Conservation (phyloP, 305 asterid genomes). For the Plantago coronopus region DNA sequence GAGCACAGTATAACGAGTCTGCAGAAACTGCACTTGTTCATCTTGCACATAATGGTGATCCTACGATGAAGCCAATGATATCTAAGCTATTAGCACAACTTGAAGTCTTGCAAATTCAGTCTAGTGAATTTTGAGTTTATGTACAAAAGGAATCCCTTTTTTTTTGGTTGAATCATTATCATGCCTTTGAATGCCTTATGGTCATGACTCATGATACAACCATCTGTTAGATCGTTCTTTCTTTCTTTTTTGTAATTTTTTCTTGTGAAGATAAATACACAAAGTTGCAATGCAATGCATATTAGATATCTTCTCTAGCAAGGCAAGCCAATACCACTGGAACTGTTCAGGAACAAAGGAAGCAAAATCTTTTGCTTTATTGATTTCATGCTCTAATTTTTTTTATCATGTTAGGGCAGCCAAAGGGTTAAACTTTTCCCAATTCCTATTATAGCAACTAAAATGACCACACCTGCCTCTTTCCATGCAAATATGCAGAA, state of each 20-base stretch:
- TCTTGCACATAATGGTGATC: constrained; percentile 69
- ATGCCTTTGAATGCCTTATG: neutral
- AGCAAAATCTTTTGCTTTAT: neutral
- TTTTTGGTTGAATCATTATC: neutral
- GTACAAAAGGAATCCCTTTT: neutral
- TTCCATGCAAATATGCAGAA: too few relatives aligned
- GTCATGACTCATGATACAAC: neutral
- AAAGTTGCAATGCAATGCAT: too few relatives aligned
- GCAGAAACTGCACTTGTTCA: constrained; percentile 62
- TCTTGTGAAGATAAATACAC: too few relatives aligned
- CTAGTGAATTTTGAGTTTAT: constrained; percentile 57
- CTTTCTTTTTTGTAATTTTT: too few relatives aligned
- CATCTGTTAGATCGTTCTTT: too few relatives aligned
- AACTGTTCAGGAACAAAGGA: too few relatives aligned
- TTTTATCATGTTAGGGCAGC: neutral
- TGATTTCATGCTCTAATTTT: neutral
- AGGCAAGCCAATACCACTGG: too few relatives aligned
- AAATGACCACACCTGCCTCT: neutral
- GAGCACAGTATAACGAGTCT: constrained; percentile 46
- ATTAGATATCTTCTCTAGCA: too few relatives aligned
- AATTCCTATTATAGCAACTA: neutral
- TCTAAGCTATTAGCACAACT: constrained; percentile 78
- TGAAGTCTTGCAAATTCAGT: constrained; percentile 67
- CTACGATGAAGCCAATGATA: constrained; percentile 50
- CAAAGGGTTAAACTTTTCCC: neutral